phyloP scores from a whole-genome alignment of 441 rosid genomes.

The Croton setiger region DNA sequence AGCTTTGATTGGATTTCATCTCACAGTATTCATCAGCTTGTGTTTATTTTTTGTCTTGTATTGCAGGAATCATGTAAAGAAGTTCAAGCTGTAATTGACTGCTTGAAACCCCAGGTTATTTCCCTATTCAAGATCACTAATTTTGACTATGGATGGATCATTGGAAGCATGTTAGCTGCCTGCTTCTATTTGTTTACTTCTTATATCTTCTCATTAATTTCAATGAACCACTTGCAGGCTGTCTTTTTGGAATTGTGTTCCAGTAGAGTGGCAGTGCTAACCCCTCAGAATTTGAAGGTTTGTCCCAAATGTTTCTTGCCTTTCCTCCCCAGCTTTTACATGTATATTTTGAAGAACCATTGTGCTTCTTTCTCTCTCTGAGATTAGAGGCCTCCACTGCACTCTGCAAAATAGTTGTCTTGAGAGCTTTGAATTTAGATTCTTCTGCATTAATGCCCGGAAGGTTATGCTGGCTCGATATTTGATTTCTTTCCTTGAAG shows the following conservation, averaged over 20 bases:
- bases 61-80: conserved; percentile 88
- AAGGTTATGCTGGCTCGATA: background rate
- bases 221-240: conserved; percentile 38
- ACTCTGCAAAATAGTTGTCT: background rate
- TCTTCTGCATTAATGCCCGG: background rate
- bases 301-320: conserved; percentile 13
- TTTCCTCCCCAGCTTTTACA: background rate
- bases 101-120: conserved; percentile 87
- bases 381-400: background rate
- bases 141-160: conserved; percentile 25
- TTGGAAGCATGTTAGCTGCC: conserved; percentile 25
- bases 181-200: conserved; percentile 19
- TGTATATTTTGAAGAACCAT: background rate
- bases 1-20: background rate
- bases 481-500: background rate
- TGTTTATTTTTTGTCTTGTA: conserved; percentile 11
- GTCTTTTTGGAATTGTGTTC: conserved; percentile 94
- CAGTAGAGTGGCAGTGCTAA: conserved; percentile 71
- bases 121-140: conserved; percentile 25
- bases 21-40: background rate
- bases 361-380: background rate
- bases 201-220: background rate
- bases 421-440: background rate
- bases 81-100: conserved; percentile 71
- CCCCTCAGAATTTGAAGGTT: conserved; percentile 83